Evolutionary conservation across 2,329 filamentous ascomycete genomes (phyloP), one percentile per base, ranked within the genome.

Genomic region (Pestalotiopsis sp.): DNA sequence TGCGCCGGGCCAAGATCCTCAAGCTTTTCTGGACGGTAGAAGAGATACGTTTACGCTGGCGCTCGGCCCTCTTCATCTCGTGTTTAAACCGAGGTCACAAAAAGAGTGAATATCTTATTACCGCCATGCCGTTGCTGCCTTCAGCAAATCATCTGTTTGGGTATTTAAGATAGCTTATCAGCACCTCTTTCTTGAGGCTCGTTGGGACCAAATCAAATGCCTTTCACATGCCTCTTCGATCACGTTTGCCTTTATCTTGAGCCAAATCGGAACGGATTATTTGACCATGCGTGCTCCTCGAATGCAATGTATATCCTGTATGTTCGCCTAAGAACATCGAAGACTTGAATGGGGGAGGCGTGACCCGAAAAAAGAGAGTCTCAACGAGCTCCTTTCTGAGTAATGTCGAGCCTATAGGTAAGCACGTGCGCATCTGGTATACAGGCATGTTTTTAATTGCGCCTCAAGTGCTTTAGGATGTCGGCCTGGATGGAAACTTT

Each of bases 1-100:
- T 36, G 67, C 67, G 20, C 64, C 68, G 36, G 52, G 17, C 23
- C 61, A 68, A 36, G 60, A 31, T 23, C 61, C 62, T 9, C 59
- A 58, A 1, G 36, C 49, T 12, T 68, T 68, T 17, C 20, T 64
- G 23, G 23, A 41, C 14, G 66, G 45, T 2, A 62, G 39, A 23
- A 39, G 62, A 12, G 66, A 68, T 20, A 57, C 52, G 3, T 68
- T 68, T 39, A 68, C 66, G 13, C 4, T 64, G 31, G 25, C 38
- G 17, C 45, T 64, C 7, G 60, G 39, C 12, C 41, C 61, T 20
- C 62, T 68, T 20, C 31, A 64, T 0, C 38, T 68, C 9, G 61
- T 68, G 13, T 68, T 68, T n/a, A 64, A 7, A 2, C 62, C n/a
- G 11, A 64, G 62, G 55, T 45, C 12, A 39, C 59, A 62, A 14